phyloP scores from a whole-genome alignment of 129 eudicot species.

The Sambucus nigra region DNA sequence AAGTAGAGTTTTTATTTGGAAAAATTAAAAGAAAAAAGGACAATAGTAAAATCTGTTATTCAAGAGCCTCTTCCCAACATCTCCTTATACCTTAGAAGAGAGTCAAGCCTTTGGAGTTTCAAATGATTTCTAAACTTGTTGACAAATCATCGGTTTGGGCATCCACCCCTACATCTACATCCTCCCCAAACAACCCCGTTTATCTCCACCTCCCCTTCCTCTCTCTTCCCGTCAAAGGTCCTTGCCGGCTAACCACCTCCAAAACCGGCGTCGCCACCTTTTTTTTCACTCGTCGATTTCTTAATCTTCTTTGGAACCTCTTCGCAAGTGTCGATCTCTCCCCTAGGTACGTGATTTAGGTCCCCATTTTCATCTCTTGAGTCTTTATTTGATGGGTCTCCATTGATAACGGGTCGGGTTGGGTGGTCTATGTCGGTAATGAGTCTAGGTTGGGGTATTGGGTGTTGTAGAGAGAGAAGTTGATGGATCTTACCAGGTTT shows the following conservation, averaged over 20 bases:
- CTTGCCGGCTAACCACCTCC: slow-evolving; percentile 13
- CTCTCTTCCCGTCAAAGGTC: slow-evolving; percentile 28
- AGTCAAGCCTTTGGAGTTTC: slow-evolving; percentile 53
- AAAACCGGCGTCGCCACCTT: background rate
- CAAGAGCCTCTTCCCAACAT: slow-evolving; percentile 38
- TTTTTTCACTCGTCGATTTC: slow-evolving; percentile 30
- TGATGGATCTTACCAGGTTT: slow-evolving; percentile 38
- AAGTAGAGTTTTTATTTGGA: too few relatives aligned
- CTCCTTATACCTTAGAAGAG: slow-evolving; percentile 40
- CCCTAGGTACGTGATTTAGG: slow-evolving; percentile 13
- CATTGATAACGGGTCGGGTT: background rate
- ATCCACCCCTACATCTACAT: slow-evolving; percentile 48
- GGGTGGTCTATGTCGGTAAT: background rate
- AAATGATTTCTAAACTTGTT: slow-evolving; percentile 52
- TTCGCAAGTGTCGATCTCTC: slow-evolving; percentile 2
- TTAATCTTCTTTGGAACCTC: slow-evolving; percentile 9
- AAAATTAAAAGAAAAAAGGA: too few relatives aligned
- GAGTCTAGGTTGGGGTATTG: background rate
- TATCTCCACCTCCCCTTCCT: too few relatives aligned
- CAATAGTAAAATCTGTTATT: too few relatives aligned
- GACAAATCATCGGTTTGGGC: slow-evolving; percentile 66
- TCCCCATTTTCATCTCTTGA: slow-evolving; percentile 1
- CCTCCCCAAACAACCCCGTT: slow-evolving; percentile 19
- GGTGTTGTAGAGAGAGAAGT: slow-evolving; percentile 13
- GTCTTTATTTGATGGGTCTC: slow-evolving; percentile 1